Conservation (phyloP, 2,329 filamentous ascomycete species). For the Trichophyton benhamiae region DNA sequence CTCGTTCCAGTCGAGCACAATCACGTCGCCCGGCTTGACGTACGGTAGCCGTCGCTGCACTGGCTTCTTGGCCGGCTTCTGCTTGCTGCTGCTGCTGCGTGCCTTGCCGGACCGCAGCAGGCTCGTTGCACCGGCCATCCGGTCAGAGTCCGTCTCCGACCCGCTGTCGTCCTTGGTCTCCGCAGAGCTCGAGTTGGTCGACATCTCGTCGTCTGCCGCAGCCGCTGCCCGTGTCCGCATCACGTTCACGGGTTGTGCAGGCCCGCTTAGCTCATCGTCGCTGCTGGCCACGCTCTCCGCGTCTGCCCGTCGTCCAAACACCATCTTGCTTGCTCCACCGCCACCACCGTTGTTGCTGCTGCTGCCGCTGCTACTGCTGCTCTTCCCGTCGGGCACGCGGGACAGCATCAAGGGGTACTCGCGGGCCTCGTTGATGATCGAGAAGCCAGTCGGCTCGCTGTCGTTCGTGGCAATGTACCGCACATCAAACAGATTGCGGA, state of each 20-base stretch:
- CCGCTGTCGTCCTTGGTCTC: constrained; percentile 19
- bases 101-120: constrained; percentile 6
- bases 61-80: constrained; percentile 22
- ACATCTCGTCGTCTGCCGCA: constrained; percentile 11
- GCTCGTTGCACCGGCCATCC: neutral
- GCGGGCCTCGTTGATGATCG: constrained; percentile 46
- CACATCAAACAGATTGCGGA: constrained; percentile 66
- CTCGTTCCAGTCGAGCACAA: constrained; percentile 75
- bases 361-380: constrained; percentile 13
- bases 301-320: constrained; percentile 9
- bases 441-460: constrained; percentile 59
- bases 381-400: constrained; percentile 27
- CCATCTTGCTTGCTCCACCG: constrained; percentile 10
- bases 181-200: constrained; percentile 14
- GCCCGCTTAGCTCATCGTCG: constrained; percentile 22
- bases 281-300: constrained; percentile 20
- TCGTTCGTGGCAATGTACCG: constrained; percentile 51
- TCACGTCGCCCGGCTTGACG: constrained; percentile 67
- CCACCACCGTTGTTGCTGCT: constrained; percentile 13
- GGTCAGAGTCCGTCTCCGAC: constrained; percentile 23
- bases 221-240: constrained; percentile 1
- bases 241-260: constrained; percentile 11
- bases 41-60: constrained; percentile 36
- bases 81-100: neutral
- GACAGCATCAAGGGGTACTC: constrained; percentile 44